A percentile compares a stretch with the other conserved stretches of the same genome.
Evolutionary conservation across 2,329 filamentous ascomycete species (phyloP).

Genomic region (Lasiodiplodia sp.): DNA sequence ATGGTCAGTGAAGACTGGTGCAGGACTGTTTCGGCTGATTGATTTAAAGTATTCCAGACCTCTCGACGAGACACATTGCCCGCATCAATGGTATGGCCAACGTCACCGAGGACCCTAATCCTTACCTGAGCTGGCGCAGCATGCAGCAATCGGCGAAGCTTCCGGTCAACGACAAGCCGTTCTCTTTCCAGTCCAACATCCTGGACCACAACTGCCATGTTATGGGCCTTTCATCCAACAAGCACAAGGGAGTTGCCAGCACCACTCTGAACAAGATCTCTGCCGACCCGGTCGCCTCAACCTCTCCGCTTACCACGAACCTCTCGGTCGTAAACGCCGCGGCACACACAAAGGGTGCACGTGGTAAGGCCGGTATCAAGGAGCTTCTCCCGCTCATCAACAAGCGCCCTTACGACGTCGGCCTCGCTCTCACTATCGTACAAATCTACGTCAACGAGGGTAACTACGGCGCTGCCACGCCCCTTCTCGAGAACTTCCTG

Average conservation of each 20-base stretch:
- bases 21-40: conserved; percentile 15
- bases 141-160: conserved; percentile 58
- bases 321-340: conserved; percentile 75
- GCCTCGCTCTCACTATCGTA: conserved; percentile 78
- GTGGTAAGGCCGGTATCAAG: conserved; percentile 73
- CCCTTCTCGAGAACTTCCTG: conserved; percentile 78
- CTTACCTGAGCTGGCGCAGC: conserved; percentile 71
- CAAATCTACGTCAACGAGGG: conserved; percentile 79
- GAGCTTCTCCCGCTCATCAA: conserved; percentile 73
- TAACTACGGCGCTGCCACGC: conserved; percentile 76
- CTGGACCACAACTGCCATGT: conserved; percentile 69
- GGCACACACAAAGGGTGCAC: conserved; percentile 70
- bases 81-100: conserved; percentile 69
- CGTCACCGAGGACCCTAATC: conserved; percentile 62
- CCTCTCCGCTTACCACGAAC: conserved; percentile 60
- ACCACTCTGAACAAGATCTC: conserved; percentile 58
- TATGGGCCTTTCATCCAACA: conserved; percentile 71
- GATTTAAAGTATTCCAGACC: conserved; percentile 66
- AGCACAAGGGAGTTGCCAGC: conserved; percentile 69
- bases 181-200: conserved; percentile 72
- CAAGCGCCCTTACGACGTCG: conserved; percentile 79
- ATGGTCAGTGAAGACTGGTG: conserved; percentile 41
- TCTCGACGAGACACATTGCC: conserved; percentile 70
- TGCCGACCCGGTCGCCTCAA: conserved; percentile 46
- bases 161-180: conserved; percentile 69